Conservation (phyloP, 1,284 basidiomycete genomes). For the Exobasidium cylindrosporum region DNA sequence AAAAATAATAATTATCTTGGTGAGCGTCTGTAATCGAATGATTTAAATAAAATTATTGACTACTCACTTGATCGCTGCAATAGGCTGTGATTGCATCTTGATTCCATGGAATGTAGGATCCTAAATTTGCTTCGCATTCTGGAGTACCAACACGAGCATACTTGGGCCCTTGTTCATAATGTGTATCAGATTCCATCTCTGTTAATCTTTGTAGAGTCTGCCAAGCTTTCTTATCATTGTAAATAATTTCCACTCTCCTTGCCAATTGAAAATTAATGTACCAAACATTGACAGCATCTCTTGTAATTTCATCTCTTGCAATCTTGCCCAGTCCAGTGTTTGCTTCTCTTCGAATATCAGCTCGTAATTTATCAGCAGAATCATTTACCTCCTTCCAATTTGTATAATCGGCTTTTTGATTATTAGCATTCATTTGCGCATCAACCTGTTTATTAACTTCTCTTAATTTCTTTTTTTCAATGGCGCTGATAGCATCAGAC, state of each 20-base stretch:
- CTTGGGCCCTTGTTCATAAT: neutral
- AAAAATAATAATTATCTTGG: too few species aligned
- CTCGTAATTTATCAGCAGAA: neutral
- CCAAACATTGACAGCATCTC: neutral
- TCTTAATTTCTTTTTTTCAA: neutral
- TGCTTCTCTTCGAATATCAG: neutral
- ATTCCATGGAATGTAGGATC: neutral
- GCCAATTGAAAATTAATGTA: neutral
- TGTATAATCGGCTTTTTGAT: neutral
- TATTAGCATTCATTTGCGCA: neutral
- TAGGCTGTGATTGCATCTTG: neutral
- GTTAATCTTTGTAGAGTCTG: neutral
- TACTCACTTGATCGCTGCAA: neutral
- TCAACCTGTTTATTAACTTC: neutral
- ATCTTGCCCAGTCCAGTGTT: neutral
- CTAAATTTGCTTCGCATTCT: neutral
- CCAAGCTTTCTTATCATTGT: neutral
- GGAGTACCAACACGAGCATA: neutral
- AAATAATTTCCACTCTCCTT: neutral
- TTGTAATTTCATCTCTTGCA: neutral
- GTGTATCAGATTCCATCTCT: neutral
- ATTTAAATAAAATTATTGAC: too few species aligned
- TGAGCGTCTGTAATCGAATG: too few species aligned
- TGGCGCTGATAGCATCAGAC: neutral
- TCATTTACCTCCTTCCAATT: neutral